A percentile compares a stretch with the other conserved stretches of the same genome.
Evolutionary conservation across 2,329 filamentous ascomycete genomes (phyloP).

Genomic region (Colletotrichum sojae): DNA sequence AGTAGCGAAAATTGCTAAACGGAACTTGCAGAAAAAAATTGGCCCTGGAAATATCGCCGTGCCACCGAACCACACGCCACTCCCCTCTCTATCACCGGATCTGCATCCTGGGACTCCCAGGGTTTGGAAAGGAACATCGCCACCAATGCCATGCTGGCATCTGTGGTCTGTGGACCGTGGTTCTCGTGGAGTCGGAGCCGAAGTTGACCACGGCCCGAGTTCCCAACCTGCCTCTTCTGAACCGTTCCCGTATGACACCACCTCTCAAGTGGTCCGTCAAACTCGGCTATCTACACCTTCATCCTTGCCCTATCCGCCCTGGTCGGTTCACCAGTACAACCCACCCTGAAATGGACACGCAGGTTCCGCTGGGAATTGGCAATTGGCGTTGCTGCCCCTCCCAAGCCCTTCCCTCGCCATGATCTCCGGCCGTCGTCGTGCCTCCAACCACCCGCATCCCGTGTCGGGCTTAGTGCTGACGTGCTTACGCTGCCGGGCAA

Average conservation of each 20-base stretch:
- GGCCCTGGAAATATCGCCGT: not conserved
- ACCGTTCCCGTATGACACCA: not conserved
- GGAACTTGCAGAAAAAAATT: not conserved
- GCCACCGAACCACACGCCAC: not conserved
- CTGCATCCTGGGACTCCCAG: not conserved
- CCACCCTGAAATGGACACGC: not conserved
- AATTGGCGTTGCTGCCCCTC: not conserved
- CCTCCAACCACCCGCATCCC: slow-evolving; percentile 22
- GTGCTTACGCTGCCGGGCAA: slow-evolving; percentile 32
- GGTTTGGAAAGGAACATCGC: not conserved
- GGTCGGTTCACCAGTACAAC: not conserved
- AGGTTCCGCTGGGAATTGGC: not conserved
- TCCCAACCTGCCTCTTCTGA: not conserved
- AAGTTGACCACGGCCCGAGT: not conserved
- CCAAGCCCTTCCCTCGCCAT: slow-evolving; percentile 1
- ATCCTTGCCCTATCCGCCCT: not conserved
- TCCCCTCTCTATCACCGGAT: not conserved
- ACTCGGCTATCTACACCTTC: not conserved
- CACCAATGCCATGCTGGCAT: not conserved
- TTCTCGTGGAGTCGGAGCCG: not conserved
- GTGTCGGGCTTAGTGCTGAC: slow-evolving; percentile 37
- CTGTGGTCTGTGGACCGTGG: not conserved
- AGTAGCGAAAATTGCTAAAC: slow-evolving; percentile 6
- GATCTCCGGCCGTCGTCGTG: slow-evolving; percentile 22
- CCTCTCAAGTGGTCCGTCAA: not conserved